Evolutionary conservation across 148 eudicot genomes (phyloP).

Genomic region (Dysphania ambrosioides): DNA sequence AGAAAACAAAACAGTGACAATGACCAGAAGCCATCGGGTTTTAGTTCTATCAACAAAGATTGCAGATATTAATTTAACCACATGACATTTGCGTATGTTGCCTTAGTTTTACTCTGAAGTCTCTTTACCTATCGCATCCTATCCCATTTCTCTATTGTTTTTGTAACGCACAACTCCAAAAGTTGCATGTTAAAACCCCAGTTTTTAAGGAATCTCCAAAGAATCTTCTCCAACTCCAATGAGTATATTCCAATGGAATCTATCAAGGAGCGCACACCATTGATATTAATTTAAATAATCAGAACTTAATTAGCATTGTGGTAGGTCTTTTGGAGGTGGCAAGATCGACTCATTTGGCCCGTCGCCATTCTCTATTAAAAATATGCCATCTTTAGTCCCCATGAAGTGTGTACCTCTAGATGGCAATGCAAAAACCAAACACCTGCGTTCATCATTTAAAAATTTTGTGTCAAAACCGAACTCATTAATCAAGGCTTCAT

Average conservation of each 20-base stretch:
- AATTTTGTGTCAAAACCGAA: too few species aligned
- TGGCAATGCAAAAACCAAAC: slow-evolving; percentile 84
- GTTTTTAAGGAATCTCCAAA: slow-evolving; percentile 17
- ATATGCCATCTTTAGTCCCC: slow-evolving; percentile 85
- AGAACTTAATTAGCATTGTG: slow-evolving; percentile 54
- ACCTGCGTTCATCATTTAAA: slow-evolving; percentile 33
- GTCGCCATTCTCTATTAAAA: slow-evolving; percentile 62
- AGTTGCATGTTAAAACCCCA: too few species aligned
- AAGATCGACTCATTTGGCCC: slow-evolving; percentile 49
- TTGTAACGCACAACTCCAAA: background rate
- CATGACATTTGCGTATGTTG: background rate
- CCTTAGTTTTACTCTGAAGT: background rate
- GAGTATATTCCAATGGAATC: slow-evolving; percentile 5
- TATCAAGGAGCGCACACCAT: background rate
- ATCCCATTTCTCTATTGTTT: background rate
- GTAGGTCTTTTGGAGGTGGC: slow-evolving; percentile 71
- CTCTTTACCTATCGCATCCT: background rate
- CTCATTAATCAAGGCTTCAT: too few species aligned
- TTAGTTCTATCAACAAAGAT: background rate
- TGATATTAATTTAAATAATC: too few species aligned
- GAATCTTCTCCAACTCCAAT: slow-evolving; percentile 19
- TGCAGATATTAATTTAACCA: background rate
- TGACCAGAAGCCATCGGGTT: background rate
- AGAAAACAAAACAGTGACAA: slow-evolving; percentile 2
- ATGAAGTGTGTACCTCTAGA: slow-evolving; percentile 71